Conservation (phyloP, 805 yeast species). For the Cyberlindnera sargentensis region DNA sequence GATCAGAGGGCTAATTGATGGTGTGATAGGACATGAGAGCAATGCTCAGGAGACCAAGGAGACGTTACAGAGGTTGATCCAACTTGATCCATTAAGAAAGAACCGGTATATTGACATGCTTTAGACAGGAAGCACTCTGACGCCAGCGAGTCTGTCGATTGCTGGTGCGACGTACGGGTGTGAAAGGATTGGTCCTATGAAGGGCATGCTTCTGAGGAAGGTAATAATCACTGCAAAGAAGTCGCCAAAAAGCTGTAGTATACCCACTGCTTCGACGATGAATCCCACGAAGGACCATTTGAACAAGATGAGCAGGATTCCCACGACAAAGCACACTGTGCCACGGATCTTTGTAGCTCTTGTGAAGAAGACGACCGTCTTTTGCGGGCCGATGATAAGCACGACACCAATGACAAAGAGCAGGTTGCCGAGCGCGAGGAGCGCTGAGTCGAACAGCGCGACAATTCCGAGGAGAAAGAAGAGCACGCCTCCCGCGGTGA, state of each 20-base stretch:
- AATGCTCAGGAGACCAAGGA: slow-evolving; percentile 26
- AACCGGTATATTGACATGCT: slow-evolving; percentile 46
- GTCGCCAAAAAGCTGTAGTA: slow-evolving; percentile 81
- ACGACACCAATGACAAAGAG: slow-evolving; percentile 57
- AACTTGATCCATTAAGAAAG: slow-evolving; percentile 58
- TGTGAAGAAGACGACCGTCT: slow-evolving; percentile 76
- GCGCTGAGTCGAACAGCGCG: slow-evolving; percentile 81
- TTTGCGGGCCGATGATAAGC: slow-evolving; percentile 80
- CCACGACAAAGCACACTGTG: slow-evolving; percentile 67
- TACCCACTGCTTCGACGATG: slow-evolving; percentile 80
- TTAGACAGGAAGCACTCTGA: slow-evolving; percentile 59
- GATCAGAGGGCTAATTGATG: slow-evolving; percentile 30
- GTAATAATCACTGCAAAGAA: slow-evolving; percentile 85
- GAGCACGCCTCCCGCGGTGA: slow-evolving; percentile 67
- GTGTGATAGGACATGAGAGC: slow-evolving; percentile 9
- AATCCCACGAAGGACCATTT: slow-evolving; percentile 83
- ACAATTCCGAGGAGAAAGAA: slow-evolving; percentile 77
- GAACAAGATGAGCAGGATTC: slow-evolving; percentile 66
- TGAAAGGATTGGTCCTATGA: slow-evolving; percentile 78
- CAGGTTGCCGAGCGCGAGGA: slow-evolving; percentile 83
- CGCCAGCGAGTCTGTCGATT: slow-evolving; percentile 49
- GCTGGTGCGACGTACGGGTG: slow-evolving; percentile 79
- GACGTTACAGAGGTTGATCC: slow-evolving; percentile 36
- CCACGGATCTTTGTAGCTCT: slow-evolving; percentile 86
- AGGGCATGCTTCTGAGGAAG: slow-evolving; percentile 80